Evolutionary conservation across 768 basidiomycete species (phyloP), one percentile per base, ranked within the genome.

Genomic region (Mycena rebaudengoi): DNA sequence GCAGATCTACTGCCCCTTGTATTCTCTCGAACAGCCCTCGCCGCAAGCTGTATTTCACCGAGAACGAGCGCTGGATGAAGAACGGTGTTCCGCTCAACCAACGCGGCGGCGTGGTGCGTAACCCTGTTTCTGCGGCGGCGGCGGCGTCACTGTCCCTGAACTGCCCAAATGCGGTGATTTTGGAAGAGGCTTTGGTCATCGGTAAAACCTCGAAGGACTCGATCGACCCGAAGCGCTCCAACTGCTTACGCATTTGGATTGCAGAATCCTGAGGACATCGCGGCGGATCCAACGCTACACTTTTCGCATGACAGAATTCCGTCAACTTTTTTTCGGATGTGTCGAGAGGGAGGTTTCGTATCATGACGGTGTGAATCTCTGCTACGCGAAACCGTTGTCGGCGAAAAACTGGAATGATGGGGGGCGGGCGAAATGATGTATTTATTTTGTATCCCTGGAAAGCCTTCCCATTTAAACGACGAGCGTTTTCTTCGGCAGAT

Each of bases 81-180:
- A 86, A 63, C 1, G 75, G 61, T 29, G 74, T 75, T 4, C 74
- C 67, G 7, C 77, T 80, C 12, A 88, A 69, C 63, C 78, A 82
- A 0, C 65, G 37, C n/a, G 79, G 80, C n/a, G 68, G 65, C 11
- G 45, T 44, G 28, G 70, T 69, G 58, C 80, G 71, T 48, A 78
- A 67, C 10, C 50, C 54, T 6, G 71, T 66, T 21, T 78, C 73
- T 20, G 76, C 78, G 0, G 66, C 66, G n/a, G 67, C 73, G 3
- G 84, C 82, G 39, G 74, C 73, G 6, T 74, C 64, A 5, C 76
- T 72, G 18, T 66, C 69, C 11, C 71, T 54, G 70, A 83, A 84
- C 33, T 77, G 79, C 10, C 78, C 84, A 65, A 85, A 82, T 2
- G 82, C 83, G 33, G 75, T 69, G 21, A 80, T 69, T 61, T 78